Evolutionary conservation across 208 protist species (phyloP).

Genomic region (Naegleria lovaniensis): DNA sequence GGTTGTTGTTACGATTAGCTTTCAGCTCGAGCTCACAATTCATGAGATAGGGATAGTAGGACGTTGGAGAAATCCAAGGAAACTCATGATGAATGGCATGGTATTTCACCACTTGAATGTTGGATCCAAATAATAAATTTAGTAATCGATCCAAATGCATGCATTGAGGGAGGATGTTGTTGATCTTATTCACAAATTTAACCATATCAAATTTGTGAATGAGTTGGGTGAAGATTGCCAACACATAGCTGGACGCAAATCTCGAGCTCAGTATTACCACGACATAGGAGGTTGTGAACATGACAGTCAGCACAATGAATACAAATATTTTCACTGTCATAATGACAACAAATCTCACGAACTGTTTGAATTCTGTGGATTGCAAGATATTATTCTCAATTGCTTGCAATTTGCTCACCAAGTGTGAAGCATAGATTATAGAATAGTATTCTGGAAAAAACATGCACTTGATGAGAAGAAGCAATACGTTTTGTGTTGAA

Average conservation of each 20-base stretch:
- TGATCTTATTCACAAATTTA: not conserved
- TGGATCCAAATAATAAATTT: not conserved
- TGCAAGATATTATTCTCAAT: no score
- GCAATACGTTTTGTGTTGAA: not conserved
- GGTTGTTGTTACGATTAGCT: no score
- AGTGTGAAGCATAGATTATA: not conserved
- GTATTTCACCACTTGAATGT: not conserved
- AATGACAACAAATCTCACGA: not conserved
- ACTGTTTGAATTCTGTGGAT: not conserved
- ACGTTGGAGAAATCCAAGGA: not conserved
- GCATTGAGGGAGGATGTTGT: not conserved
- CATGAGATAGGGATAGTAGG: not conserved
- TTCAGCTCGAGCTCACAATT: no score
- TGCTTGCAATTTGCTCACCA: not conserved
- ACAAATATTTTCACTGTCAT: not conserved
- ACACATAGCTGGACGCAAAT: not conserved
- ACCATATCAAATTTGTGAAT: not conserved
- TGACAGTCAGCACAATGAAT: not conserved
- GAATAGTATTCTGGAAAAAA: not conserved
- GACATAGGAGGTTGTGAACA: not conserved
- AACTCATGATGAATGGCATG: not conserved
- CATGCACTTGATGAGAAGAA: not conserved
- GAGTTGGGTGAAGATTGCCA: not conserved
- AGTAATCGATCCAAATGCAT: not conserved
- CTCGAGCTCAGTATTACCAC: not conserved